phyloP scores from a whole-genome alignment of 306 rosid species.

The Cucurbita ficifolia region DNA sequence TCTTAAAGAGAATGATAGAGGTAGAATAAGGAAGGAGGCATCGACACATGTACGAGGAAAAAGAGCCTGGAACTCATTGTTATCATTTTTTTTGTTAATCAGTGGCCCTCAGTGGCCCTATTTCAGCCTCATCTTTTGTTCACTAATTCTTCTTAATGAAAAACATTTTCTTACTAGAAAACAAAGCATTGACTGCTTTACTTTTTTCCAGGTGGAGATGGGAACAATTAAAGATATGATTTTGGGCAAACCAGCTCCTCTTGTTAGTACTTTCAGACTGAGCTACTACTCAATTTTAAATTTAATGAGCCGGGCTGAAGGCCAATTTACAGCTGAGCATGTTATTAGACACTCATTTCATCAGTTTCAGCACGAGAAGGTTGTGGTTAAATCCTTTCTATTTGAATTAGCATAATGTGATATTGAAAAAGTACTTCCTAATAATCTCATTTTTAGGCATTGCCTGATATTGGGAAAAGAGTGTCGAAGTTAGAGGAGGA shows the following conservation, averaged over 20 bases:
- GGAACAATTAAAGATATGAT: slow-evolving; percentile 81
- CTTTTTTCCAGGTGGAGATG: slow-evolving; percentile 77
- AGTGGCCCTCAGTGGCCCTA: background rate
- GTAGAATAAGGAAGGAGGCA: background rate
- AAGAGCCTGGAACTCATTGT: background rate
- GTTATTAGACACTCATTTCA: slow-evolving; percentile 89
- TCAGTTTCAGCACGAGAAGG: slow-evolving; percentile 97
- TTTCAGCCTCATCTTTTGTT: background rate
- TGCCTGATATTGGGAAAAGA: slow-evolving; percentile 77
- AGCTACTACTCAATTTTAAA: slow-evolving; percentile 96
- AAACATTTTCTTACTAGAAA: background rate
- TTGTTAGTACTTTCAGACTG: slow-evolving; percentile 94
- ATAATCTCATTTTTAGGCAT: slow-evolving; percentile 36
- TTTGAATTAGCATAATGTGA: slow-evolving; percentile 5
- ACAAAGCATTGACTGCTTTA: background rate
- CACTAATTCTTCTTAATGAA: background rate
- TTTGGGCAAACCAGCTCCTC: slow-evolving; percentile 95
- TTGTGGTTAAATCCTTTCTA: slow-evolving; percentile 17
- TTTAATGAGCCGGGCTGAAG: slow-evolving; percentile 97
- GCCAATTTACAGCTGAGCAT: slow-evolving; percentile 93
- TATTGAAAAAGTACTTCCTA: slow-evolving; percentile 4
- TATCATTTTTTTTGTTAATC: background rate
- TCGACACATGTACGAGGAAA: background rate
- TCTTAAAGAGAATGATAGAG: background rate
- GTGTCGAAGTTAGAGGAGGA: slow-evolving; percentile 77